Base-by-base conservation (phyloP, 371 early-diverging fungal species). In the Blakeslea trispora region DNA sequence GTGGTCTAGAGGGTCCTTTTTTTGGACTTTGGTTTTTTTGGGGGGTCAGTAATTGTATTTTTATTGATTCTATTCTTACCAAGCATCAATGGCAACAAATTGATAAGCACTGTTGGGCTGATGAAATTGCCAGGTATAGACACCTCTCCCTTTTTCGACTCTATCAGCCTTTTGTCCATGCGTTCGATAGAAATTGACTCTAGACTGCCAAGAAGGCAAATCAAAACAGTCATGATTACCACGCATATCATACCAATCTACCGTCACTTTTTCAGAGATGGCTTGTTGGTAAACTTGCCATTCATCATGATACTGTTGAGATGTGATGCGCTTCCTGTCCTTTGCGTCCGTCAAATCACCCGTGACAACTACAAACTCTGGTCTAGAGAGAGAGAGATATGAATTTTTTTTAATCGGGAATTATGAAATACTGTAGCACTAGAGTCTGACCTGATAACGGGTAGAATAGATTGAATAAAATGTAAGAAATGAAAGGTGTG, bases 261-360 rank as follows among this genome's bases (percentile, higher is more conserved):
- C 21, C n/a, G 50, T 50, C 11, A 23, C 39, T 13, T 73, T 67
- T 57, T 83, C 72, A 24, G 85, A 76, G 6, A 94, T 71, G 0
- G 87, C 78, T 5, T 65, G 55, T 18, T 81, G 66, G 59, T 95
- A 95, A 1, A 90, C 83, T 44, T 65, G 37, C 96, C 95, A 95
- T 72, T 96, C 96, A 44, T 89, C 89, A 18, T 64, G 22, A 52
- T 89, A 89, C 69, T 96, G 96, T 63, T 70, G 54, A 5, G 93
- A 89, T 17, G 64, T 77, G 3, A 88, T 74, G 15, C 69, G 63
- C 11, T 79, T 68, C 31, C 68, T 55, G 53, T 88, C 85, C 62
- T 94, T 92, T 17, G 93, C 94, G 74, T 96, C 95, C 6, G 92
- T 91, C 61, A 96, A 68, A 68, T 95, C 96, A 1, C 89, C 90